Percentiles rank a stretch among this genome's conserved stretches.
Conservation (phyloP, 768 basidiomycete species). For the Russula sp. region DNA sequence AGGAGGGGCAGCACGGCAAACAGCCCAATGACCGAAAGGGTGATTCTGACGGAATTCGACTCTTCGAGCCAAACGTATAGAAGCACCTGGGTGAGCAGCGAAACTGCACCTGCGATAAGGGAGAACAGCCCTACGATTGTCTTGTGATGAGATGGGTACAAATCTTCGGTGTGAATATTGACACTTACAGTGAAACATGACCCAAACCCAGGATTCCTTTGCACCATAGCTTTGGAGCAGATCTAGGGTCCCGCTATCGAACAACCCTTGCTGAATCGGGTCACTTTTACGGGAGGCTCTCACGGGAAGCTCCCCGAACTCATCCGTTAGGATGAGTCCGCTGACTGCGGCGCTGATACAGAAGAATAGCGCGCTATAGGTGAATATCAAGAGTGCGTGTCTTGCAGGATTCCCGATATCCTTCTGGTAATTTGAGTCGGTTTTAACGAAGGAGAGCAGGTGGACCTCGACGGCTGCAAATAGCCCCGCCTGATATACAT, state of each 20-base stretch:
- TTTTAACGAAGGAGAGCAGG: constrained; percentile 18
- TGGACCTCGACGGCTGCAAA: constrained; percentile 17
- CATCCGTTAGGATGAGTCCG: constrained; percentile 21
- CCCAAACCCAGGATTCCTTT: constrained; percentile 15
- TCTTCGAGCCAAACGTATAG: constrained; percentile 19
- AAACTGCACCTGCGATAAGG: constrained; percentile 6
- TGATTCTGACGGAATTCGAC: constrained; percentile 12
- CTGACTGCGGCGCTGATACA: constrained; percentile 18
- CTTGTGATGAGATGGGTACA: not conserved
- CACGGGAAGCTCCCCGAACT: constrained; percentile 21
- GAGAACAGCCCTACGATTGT: constrained; percentile 12
- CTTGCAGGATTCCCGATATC: not conserved
- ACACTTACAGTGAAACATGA: constrained; percentile 22
- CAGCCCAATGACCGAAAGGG: constrained; percentile 11
- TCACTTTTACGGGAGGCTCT: constrained; percentile 13
- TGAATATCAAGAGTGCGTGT: constrained; percentile 19
- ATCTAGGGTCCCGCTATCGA: constrained; percentile 13
- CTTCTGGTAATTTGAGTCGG: not conserved
- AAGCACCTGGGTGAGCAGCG: constrained; percentile 5
- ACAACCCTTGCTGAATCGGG: constrained; percentile 11
- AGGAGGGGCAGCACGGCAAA: constrained; percentile 13
- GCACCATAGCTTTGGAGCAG: constrained; percentile 18
- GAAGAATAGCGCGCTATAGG: constrained; percentile 23
- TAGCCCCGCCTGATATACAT: constrained; percentile 10
- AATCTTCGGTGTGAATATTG: not conserved